Evolutionary conservation across 2,329 filamentous ascomycete species (phyloP).

Genomic region (Parasarocladium wereldwijsianum): DNA sequence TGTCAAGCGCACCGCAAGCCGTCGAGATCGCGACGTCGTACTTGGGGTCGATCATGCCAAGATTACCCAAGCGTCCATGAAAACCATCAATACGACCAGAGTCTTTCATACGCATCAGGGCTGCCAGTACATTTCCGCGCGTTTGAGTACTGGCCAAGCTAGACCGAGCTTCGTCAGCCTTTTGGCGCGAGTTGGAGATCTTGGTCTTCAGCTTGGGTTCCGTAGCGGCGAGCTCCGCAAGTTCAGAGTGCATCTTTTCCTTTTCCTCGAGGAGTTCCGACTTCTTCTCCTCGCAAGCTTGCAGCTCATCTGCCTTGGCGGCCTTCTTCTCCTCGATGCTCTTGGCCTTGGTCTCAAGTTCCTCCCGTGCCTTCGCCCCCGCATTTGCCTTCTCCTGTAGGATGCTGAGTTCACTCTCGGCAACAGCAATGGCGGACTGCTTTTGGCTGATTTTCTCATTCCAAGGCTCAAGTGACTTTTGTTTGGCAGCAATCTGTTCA

Average conservation of each 20-base stretch:
- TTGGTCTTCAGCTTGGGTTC: slow-evolving; percentile 74
- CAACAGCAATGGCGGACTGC: slow-evolving; percentile 83
- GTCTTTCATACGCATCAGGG: slow-evolving; percentile 86
- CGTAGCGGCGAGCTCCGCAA: slow-evolving; percentile 56
- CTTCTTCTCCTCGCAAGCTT: slow-evolving; percentile 61
- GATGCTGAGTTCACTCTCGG: slow-evolving; percentile 87
- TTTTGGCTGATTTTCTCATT: slow-evolving; percentile 95
- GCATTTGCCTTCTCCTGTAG: slow-evolving; percentile 80
- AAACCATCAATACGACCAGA: slow-evolving; percentile 96
- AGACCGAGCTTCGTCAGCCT: slow-evolving; percentile 87
- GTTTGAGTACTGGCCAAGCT: slow-evolving; percentile 84
- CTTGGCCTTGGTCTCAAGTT: slow-evolving; percentile 66
- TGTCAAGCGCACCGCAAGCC: slow-evolving; percentile 79
- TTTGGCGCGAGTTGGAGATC: slow-evolving; percentile 80
- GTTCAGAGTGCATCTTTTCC: slow-evolving; percentile 53
- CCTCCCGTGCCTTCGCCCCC: slow-evolving; percentile 68
- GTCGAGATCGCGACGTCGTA: slow-evolving; percentile 98
- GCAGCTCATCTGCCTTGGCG: slow-evolving; percentile 59
- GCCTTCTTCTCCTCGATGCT: slow-evolving; percentile 56
- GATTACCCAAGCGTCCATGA: slow-evolving; percentile 84
- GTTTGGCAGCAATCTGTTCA: slow-evolving; percentile 80
- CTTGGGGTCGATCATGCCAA: slow-evolving; percentile 83
- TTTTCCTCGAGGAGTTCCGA: slow-evolving; percentile 60
- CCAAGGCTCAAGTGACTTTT: slow-evolving; percentile 93
- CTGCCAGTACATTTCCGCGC: slow-evolving; percentile 80